phyloP scores from a whole-genome alignment of 176 grass and related monocot genomes.

The Musa schizocarpa region DNA sequence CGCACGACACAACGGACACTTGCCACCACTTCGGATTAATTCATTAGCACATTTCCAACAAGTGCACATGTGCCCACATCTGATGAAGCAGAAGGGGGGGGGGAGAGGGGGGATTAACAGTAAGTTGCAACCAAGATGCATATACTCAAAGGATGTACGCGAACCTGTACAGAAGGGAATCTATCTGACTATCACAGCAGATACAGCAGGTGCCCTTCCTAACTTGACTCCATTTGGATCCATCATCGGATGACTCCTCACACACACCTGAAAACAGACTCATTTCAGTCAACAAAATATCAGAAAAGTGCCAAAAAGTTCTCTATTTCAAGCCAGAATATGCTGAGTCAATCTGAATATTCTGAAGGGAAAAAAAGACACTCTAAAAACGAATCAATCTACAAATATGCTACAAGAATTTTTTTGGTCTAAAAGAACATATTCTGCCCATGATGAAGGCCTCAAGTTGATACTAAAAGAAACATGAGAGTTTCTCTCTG shows the following conservation, averaged over 20 bases:
- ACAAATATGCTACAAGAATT: too few species aligned
- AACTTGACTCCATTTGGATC: slow-evolving; percentile 91
- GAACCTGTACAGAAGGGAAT: slow-evolving; percentile 94
- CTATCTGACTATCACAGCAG: slow-evolving; percentile 85
- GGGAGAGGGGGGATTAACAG: neutral
- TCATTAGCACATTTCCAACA: slow-evolving; percentile 94
- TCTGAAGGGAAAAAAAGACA: too few species aligned
- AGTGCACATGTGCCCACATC: slow-evolving; percentile 99
- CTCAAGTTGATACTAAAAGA: too few species aligned
- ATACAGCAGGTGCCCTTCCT: slow-evolving; percentile 87
- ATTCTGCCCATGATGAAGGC: too few species aligned
- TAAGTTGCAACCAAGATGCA: neutral
- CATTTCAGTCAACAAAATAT: too few species aligned
- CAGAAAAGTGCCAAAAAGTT: too few species aligned
- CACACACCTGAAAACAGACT: slow-evolving; percentile 24
- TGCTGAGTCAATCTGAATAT: too few species aligned
- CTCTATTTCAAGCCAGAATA: too few species aligned
- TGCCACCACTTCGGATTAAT: slow-evolving; percentile 57
- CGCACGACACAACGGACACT: slow-evolving; percentile 85
- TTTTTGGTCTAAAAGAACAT: too few species aligned
- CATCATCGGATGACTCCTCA: slow-evolving; percentile 46
- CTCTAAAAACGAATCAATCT: too few species aligned
- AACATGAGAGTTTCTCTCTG: too few species aligned
- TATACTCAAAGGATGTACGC: neutral
- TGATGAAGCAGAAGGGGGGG: slow-evolving; percentile 7